phyloP scores from a whole-genome alignment of 441 rosid genomes.

The Adansonia grandidieri region DNA sequence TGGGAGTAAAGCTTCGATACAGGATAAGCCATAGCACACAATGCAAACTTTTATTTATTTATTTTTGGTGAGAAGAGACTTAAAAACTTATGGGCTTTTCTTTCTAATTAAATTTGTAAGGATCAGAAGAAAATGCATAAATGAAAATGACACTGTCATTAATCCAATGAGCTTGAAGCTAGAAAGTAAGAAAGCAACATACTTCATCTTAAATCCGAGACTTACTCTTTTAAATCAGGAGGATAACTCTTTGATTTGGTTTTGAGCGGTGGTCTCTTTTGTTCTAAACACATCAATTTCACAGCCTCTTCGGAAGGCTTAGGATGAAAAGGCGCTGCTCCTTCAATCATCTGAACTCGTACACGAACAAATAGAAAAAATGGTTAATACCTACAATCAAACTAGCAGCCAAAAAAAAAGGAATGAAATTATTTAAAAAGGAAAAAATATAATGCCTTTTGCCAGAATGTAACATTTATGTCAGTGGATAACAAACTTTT shows the following conservation, averaged over 20 bases:
- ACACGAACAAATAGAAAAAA: slow-evolving; percentile 20
- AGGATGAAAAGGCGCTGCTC: slow-evolving; percentile 80
- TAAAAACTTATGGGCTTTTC: neutral
- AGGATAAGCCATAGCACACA: neutral
- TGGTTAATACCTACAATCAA: neutral
- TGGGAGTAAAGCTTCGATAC: neutral
- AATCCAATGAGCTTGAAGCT: slow-evolving; percentile 11
- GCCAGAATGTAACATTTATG: neutral
- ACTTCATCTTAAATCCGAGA: slow-evolving; percentile 14
- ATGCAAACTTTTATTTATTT: no score
- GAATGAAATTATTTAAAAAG: neutral
- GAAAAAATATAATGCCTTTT: neutral
- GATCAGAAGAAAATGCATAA: neutral
- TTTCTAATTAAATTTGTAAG: neutral
- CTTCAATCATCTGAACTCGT: slow-evolving; percentile 81
- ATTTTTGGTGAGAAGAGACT: no score
- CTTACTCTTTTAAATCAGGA: slow-evolving; percentile 83
- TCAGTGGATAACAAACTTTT: neutral
- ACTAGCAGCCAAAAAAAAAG: neutral
- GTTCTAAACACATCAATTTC: slow-evolving; percentile 68
- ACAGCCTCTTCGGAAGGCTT: slow-evolving; percentile 73
- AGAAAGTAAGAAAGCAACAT: neutral
- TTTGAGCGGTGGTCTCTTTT: slow-evolving; percentile 76
- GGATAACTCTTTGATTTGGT: slow-evolving; percentile 69
- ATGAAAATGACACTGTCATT: no score